Evolutionary conservation across 179 eudicot species (phyloP).

Genomic region (Heliamphora pulchella): DNA sequence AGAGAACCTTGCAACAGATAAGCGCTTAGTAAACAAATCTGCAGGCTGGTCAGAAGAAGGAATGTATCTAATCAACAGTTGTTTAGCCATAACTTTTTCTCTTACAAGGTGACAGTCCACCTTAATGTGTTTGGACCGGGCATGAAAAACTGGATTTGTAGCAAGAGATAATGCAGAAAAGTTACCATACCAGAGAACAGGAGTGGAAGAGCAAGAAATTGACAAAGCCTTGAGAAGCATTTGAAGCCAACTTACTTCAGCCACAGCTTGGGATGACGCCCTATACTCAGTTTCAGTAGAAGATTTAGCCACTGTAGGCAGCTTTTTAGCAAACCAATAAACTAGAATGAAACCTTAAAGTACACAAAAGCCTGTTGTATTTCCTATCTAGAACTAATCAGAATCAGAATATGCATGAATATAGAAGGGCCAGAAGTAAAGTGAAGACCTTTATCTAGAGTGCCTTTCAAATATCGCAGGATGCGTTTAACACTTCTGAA

Average conservation of each 20-base stretch:
- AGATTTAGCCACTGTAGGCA: neutral
- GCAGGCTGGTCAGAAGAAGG: neutral
- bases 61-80: neutral
- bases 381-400: neutral
- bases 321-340: neutral
- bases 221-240: neutral
- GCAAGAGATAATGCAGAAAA: neutral
- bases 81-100: neutral
- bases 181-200: neutral
- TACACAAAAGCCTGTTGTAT: neutral
- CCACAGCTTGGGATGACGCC: neutral
- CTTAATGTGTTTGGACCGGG: neutral
- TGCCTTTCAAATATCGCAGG: neutral
- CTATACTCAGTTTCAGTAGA: neutral
- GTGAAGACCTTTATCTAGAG: neutral
- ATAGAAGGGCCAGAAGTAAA: neutral
- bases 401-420: neutral
- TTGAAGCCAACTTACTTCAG: neutral
- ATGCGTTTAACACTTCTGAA: neutral
- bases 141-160: neutral
- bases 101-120: neutral
- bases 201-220: neutral
- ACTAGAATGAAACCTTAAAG: neutral
- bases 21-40: neutral
- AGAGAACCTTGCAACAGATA: neutral